Conservation (phyloP, 2,329 filamentous ascomycete genomes). For the Fusarium sororula region DNA sequence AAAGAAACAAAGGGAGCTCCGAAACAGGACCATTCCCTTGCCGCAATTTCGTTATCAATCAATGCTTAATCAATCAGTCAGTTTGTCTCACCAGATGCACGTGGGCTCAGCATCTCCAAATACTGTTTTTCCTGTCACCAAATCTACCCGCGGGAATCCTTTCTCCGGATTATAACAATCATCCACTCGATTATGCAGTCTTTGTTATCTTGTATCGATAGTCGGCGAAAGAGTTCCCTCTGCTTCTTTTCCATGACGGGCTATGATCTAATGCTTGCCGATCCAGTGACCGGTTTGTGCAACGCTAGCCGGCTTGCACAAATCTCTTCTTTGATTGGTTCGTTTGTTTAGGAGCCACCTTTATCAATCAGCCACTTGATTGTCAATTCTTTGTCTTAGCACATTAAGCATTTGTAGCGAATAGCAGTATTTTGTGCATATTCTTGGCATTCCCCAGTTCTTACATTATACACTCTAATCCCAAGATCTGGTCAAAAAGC, state of each 20-base stretch:
- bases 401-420: conserved; percentile 11
- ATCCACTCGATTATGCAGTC: conserved; percentile 3
- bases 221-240: conserved; percentile 5
- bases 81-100: conserved; percentile 19
- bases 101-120: conserved; percentile 2
- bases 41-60: conserved; percentile 34
- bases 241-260: conserved; percentile 29
- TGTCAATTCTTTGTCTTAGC: conserved; percentile 15
- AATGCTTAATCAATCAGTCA: conserved; percentile 29
- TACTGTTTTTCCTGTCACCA: conserved; percentile 1
- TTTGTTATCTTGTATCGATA: conserved; percentile 18
- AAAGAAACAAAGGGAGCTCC: not conserved
- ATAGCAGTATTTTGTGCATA: conserved; percentile 14
- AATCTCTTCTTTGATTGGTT: conserved; percentile 10
- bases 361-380: conserved; percentile 38
- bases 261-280: conserved; percentile 35
- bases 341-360: not conserved
- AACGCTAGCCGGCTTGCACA: conserved; percentile 1
- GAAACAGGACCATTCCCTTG: conserved; percentile 13
- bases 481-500: not conserved
- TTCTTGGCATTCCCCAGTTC: not conserved
- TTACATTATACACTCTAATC: not conserved
- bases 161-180: not conserved
- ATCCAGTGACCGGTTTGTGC: conserved; percentile 36
- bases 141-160: not conserved